Percentiles rank a stretch among this genome's conserved stretches.
Evolutionary conservation across 2,329 filamentous ascomycete genomes (phyloP).

Genomic region (Fusarium hostae): DNA sequence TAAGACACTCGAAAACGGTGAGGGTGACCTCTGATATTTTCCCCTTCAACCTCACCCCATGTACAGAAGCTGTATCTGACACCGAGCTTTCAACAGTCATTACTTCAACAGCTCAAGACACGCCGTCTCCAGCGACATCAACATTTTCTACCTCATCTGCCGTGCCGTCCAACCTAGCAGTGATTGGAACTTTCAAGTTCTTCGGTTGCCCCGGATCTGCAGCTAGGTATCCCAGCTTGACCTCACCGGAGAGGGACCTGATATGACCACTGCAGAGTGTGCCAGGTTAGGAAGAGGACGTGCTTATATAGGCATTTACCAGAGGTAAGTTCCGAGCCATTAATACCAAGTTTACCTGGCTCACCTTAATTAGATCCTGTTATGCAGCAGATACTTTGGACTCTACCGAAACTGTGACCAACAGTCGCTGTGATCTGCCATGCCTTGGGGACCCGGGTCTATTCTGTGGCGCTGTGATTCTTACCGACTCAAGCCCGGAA

Average conservation of each 20-base stretch:
- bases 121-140: not conserved
- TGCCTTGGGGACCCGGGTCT: not conserved
- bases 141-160: not conserved
- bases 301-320: not conserved
- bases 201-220: not conserved
- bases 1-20: not conserved
- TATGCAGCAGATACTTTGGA: not conserved
- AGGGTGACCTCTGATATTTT: not conserved
- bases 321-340: not conserved
- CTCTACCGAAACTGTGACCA: not conserved
- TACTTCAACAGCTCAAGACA: not conserved
- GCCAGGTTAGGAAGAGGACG: not conserved
- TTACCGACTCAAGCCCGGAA: not conserved
- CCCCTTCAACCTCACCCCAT: not conserved
- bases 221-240: not conserved
- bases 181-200: constrained; percentile 14
- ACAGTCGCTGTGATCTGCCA: not conserved
- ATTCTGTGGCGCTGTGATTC: not conserved
- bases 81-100: not conserved
- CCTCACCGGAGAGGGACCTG: not conserved
- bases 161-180: constrained; percentile 7
- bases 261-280: not conserved
- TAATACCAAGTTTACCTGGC: not conserved
- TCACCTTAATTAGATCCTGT: not conserved
- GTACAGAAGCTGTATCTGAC: not conserved